These are phyloP conservation scores for Gloeopeniophorella convolvens DNA, from an alignment of 768 basidiomycete genomes.

Conservation along the genomic window DNA sequence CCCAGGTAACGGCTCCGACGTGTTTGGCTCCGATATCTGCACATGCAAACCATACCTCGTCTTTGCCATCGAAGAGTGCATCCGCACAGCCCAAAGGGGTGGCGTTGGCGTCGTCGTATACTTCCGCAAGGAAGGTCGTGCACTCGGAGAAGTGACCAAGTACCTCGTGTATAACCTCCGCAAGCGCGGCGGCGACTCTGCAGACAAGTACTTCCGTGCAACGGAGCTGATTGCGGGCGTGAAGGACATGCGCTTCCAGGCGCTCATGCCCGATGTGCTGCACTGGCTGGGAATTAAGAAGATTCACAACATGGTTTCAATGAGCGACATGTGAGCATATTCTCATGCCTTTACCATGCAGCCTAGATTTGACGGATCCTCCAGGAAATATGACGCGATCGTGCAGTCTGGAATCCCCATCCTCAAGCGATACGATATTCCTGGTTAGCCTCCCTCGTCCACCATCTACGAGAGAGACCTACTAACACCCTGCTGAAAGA, in stretches of 20 bases:
- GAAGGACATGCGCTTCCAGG: constrained; percentile 93
- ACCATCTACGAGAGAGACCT: too few species aligned
- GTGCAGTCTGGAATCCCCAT: constrained; percentile 85
- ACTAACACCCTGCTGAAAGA: constrained; percentile 36
- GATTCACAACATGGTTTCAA: constrained; percentile 84
- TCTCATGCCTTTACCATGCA: not conserved
- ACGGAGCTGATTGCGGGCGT: constrained; percentile 94
- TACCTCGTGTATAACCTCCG: constrained; percentile 95
- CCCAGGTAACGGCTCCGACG: constrained; percentile 89
- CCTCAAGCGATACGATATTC: constrained; percentile 76
- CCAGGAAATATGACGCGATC: constrained; percentile 92
- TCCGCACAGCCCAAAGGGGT: constrained; percentile 72
- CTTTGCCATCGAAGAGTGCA: constrained; percentile 91
- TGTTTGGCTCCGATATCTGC: constrained; percentile 90
- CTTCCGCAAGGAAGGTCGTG: constrained; percentile 91
- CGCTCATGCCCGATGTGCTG: constrained; percentile 92
- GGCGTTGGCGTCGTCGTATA: constrained; percentile 93
- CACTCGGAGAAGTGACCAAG: constrained; percentile 91
- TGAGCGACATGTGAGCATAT: constrained; percentile 70
- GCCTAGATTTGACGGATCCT: not conserved
- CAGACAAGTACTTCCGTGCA: constrained; percentile 89
- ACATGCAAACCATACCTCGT: constrained; percentile 91
- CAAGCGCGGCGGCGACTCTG: constrained; percentile 89
- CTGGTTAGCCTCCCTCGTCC: constrained; percentile 40
- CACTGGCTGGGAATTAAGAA: constrained; percentile 92